Base-by-base conservation (phyloP, 2,329 filamentous ascomycete genomes). In the Aspergillus proliferans region DNA sequence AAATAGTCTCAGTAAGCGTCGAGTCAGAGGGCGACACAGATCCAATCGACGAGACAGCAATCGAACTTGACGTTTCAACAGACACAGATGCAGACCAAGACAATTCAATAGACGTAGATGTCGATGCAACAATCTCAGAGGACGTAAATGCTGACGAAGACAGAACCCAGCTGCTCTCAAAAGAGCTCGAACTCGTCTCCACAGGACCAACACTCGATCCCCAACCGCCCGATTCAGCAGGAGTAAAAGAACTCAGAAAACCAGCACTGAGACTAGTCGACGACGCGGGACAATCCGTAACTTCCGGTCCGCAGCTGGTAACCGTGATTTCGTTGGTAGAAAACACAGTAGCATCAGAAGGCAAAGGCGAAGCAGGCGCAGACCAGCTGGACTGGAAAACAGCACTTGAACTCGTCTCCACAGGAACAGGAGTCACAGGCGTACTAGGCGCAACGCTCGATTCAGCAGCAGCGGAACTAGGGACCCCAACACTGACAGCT, bases 131-230 rank as follows among this genome's bases (percentile, higher is more conserved):
- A 14, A 58, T 62, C n/a, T 62, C 60, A 19, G 71, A 80, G 70
- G 79, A 83, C 62, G 82, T 61, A 34, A 18, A 12, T 36, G 34
- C 14, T n/a, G 14, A 12, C 6, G 34, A 18, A 18, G 34, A 7
- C 12, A 6, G 7, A 36, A 36, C n/a, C 26, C 26, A 30, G 26
- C 9, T 30, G 7, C 7, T 9, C 3, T 28, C 26, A 28, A 12
- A 30, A 5, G 10, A 30, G 5, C 8, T 10, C 9, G 9, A 28
- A 10, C 10, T 30, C 10, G 26, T 30, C 10, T 30, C 26, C 1
- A 30, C 26, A 2, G 26, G 26, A 12, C 26, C 5, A 4, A 30
- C 26, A 30, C 26, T 7, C 4, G 26, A 30, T 3, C 26, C 26
- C 26, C 26, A 12, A 1, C 26, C 26, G 2, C 26, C 4, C 3